Evolutionary conservation across 2,329 filamentous ascomycete species (phyloP).

Genomic region (Fusarium austroafricanum): DNA sequence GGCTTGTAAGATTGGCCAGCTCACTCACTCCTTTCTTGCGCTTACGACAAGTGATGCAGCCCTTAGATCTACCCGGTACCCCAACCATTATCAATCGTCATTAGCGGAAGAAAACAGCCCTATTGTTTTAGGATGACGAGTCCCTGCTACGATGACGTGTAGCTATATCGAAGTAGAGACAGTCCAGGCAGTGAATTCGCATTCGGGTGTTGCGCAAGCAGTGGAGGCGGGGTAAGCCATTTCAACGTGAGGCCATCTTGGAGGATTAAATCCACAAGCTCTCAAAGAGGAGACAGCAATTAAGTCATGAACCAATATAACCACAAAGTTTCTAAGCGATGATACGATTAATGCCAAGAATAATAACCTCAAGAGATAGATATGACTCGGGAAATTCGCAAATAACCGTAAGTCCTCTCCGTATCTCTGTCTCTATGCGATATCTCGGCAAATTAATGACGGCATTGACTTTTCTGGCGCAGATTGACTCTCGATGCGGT

Average conservation of each 20-base stretch:
- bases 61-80: constrained; percentile 24
- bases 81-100: constrained; percentile 11
- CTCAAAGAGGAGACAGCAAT: neutral
- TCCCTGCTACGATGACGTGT: too few relatives aligned
- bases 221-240: neutral
- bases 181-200: neutral
- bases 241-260: neutral
- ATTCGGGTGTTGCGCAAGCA: neutral
- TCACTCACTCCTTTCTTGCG: too few relatives aligned
- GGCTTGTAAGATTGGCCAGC: too few relatives aligned
- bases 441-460: constrained; percentile 7
- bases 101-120: too few relatives aligned
- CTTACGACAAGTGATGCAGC: constrained; percentile 14
- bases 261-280: neutral
- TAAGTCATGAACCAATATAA: neutral
- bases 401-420: too few relatives aligned
- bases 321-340: neutral
- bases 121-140: neutral
- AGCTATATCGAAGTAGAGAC: too few relatives aligned
- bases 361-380: neutral
- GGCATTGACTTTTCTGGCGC: constrained; percentile 24
- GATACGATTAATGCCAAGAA: neutral
- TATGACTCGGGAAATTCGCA: too few relatives aligned
- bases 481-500: constrained; percentile 26
- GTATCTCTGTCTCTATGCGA: too few relatives aligned